These are phyloP conservation scores for Magnaporthiopsis rhizophila DNA, from an alignment of 2,329 filamentous ascomycete species.

Conservation along the genomic window DNA sequence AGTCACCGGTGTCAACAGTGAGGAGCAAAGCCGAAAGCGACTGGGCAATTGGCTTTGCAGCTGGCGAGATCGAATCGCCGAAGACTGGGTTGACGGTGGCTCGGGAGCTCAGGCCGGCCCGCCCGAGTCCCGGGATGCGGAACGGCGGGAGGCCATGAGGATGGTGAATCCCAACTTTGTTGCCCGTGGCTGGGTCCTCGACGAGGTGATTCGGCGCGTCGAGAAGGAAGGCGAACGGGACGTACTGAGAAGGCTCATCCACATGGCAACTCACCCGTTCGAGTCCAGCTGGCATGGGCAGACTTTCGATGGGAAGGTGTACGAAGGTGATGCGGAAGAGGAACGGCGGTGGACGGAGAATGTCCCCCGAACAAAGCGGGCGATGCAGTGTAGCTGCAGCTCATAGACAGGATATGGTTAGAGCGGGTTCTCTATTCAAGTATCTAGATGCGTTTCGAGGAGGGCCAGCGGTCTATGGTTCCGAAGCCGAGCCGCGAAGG, in stretches of 20 bases:
- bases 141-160: conserved; percentile 69
- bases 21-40: conserved; percentile 56
- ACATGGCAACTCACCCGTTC: conserved; percentile 78
- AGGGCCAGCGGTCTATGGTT: too few relatives aligned
- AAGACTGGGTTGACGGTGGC: conserved; percentile 56
- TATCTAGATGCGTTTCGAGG: neutral
- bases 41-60: conserved; percentile 74
- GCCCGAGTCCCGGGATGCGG: conserved; percentile 35
- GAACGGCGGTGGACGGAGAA: conserved; percentile 80
- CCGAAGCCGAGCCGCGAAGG: too few relatives aligned
- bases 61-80: conserved; percentile 63
- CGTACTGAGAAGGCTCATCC: conserved; percentile 69
- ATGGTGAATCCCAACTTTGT: conserved; percentile 88
- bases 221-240: conserved; percentile 77
- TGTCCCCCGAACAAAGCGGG: conserved; percentile 67
- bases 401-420: conserved; percentile 44
- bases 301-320: conserved; percentile 36
- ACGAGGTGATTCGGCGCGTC: conserved; percentile 84
- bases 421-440: neutral
- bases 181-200: conserved; percentile 82
- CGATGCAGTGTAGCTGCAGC: conserved; percentile 93
- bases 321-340: conserved; percentile 57
- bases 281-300: conserved; percentile 63
- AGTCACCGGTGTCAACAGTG: conserved; percentile 46
- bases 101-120: neutral